These are phyloP conservation scores for Aspergillus carbonarius DNA, from an alignment of 2,329 filamentous ascomycete genomes.

Conservation along the genomic window DNA sequence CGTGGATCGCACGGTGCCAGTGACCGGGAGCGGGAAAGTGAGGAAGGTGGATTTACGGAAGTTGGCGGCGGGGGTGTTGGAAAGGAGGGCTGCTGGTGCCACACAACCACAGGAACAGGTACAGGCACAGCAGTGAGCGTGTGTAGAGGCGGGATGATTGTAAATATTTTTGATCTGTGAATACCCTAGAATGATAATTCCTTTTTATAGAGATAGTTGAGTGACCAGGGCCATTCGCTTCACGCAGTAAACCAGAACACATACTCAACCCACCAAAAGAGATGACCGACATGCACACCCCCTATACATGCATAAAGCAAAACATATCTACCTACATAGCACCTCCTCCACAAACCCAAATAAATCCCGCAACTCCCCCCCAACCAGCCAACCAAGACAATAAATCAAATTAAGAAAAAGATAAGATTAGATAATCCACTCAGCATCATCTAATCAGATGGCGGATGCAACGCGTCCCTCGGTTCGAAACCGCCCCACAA, in stretches of 20 bases:
- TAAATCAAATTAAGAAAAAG: background rate
- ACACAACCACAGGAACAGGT: no score
- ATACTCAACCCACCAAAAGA: no score
- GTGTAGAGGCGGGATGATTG: background rate
- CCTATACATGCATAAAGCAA: no score
- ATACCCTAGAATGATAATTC: background rate
- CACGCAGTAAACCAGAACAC: no score
- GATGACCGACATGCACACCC: background rate
- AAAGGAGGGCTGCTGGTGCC: conserved; percentile 28
- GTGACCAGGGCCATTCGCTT: no score
- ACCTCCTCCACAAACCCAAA: no score
- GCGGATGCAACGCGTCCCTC: background rate
- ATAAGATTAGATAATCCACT: background rate
- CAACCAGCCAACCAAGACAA: background rate
- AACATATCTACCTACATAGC: no score
- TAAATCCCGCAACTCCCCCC: background rate
- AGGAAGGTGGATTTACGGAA: conserved; percentile 60
- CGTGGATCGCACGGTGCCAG: conserved; percentile 54
- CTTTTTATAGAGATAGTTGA: no score
- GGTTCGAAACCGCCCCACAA: background rate
- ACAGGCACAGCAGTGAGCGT: no score
- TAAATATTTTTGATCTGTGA: background rate
- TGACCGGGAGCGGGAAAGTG: conserved; percentile 72
- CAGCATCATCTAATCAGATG: background rate
- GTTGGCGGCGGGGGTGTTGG: conserved; percentile 41